A percentile compares a stretch with the other conserved stretches of the same genome.
These are phyloP conservation scores for Penicillium sp. DNA, from an alignment of 2,329 filamentous ascomycete species.

Conservation along the genomic window DNA sequence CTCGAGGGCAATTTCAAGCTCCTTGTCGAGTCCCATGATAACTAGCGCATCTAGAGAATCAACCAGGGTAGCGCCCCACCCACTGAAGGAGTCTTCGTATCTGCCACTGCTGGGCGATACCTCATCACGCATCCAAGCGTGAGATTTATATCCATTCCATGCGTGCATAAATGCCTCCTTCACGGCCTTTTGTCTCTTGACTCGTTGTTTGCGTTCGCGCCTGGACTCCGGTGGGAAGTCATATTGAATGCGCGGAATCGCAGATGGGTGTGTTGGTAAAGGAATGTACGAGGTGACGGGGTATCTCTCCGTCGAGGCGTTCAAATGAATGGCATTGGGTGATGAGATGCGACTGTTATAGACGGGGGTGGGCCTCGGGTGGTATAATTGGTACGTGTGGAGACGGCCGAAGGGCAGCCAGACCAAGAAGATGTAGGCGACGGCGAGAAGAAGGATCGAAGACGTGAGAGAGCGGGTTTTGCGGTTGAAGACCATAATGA, in stretches of 20 bases:
- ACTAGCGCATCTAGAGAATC: conserved; percentile 77
- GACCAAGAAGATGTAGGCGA: conserved; percentile 19
- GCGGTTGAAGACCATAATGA: conserved; percentile 25
- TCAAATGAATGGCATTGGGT: conserved; percentile 55
- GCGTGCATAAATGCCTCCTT: conserved; percentile 69
- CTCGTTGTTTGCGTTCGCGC: conserved; percentile 55
- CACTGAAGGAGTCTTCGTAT: conserved; percentile 77
- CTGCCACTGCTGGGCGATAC: conserved; percentile 65
- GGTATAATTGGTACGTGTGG: conserved; percentile 8
- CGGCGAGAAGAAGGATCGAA: conserved; percentile 13
- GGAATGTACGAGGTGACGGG: conserved; percentile 66
- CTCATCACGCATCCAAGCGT: conserved; percentile 85
- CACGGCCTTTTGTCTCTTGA: conserved; percentile 61
- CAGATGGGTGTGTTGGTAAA: conserved; percentile 66
- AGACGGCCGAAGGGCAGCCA: conserved; percentile 12
- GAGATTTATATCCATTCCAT: conserved; percentile 75
- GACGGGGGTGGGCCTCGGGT: conserved; percentile 12
- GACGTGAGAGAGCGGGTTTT: conserved; percentile 16
- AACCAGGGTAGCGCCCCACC: conserved; percentile 83
- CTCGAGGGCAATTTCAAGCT: conserved; percentile 72
- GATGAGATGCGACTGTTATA: conserved; percentile 4
- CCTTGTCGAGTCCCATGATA: conserved; percentile 73
- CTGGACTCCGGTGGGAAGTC: conserved; percentile 61
- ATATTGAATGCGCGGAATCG: conserved; percentile 73
- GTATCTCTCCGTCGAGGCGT: conserved; percentile 66